A percentile compares a stretch with the other conserved stretches of the same genome.
Conservation (phyloP, 2,329 filamentous ascomycete genomes). For the Nannizziopsis arthrosporioides region DNA sequence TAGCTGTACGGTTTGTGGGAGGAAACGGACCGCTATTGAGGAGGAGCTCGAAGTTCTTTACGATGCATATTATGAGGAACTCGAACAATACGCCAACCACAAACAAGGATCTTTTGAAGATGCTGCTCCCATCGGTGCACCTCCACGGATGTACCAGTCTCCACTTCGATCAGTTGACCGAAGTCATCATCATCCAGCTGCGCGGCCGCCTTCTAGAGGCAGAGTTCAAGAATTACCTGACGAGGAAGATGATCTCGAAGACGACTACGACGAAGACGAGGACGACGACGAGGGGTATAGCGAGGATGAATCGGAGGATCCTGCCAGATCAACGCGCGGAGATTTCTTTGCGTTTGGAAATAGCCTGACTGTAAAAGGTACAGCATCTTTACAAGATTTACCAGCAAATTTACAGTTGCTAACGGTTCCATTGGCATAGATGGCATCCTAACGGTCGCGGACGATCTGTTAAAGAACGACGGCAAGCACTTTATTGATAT, state of each 20-base stretch:
- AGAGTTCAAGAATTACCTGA: conserved; percentile 53
- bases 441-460: conserved; percentile 95
- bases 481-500: conserved; percentile 99
- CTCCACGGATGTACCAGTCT: conserved; percentile 52
- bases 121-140: conserved; percentile 54
- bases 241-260: conserved; percentile 45
- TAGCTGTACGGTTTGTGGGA: conserved; percentile 91
- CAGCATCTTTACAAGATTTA: conserved; percentile 13
- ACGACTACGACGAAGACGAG: conserved; percentile 53
- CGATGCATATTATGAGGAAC: conserved; percentile 95
- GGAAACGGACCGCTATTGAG: conserved; percentile 93
- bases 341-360: conserved; percentile 98
- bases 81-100: conserved; percentile 92
- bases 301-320: conserved; percentile 52
- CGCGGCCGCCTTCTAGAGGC: conserved; percentile 60
- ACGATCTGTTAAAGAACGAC: conserved; percentile 96
- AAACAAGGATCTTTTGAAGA: conserved; percentile 52
- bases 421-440: conserved; percentile 39
- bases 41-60: conserved; percentile 96
- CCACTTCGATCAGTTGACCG: conserved; percentile 44
- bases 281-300: conserved; percentile 59
- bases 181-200: conserved; percentile 43
- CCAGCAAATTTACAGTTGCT: not conserved
- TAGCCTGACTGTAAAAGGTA: conserved; percentile 85
- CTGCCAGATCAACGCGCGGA: conserved; percentile 50